Evolutionary conservation across 768 basidiomycete genomes (phyloP).

Genomic region (Amanita exitialis): DNA sequence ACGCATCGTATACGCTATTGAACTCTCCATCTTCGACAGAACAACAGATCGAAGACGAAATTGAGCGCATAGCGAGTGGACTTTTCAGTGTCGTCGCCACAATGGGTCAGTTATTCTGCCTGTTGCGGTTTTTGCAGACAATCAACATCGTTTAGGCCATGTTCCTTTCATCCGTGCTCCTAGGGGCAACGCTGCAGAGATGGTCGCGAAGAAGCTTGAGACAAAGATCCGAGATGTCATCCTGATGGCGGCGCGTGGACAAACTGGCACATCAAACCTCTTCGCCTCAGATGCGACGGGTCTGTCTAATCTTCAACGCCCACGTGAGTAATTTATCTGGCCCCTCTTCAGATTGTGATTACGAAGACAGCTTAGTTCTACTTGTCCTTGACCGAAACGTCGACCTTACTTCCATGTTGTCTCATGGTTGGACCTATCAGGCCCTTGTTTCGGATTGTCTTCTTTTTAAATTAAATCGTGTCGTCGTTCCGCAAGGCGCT

Average conservation of each 20-base stretch:
- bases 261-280: constrained; percentile 35
- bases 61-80: constrained; percentile 84
- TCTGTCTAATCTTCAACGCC: constrained; percentile 78
- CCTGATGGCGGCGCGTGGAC: constrained; percentile 57
- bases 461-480: constrained; percentile 93
- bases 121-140: neutral
- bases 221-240: constrained; percentile 83
- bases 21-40: constrained; percentile 90
- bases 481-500: constrained; percentile 61
- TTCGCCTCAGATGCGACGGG: constrained; percentile 79
- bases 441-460: constrained; percentile 96
- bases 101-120: constrained; percentile 43
- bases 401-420: constrained; percentile 86
- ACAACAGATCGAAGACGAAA: constrained; percentile 84
- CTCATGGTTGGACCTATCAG: constrained; percentile 99
- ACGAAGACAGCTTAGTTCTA: constrained; percentile 47
- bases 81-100: constrained; percentile 89
- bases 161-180: constrained; percentile 94
- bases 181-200: constrained; percentile 94
- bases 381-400: constrained; percentile 92
- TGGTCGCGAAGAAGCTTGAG: constrained; percentile 97
- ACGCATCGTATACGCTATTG: constrained; percentile 73
- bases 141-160: constrained; percentile 42
- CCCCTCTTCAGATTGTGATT: constrained; percentile 2
- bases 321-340: constrained; percentile 41